A percentile compares a stretch with the other conserved stretches of the same genome.
Conservation (phyloP, 169 alveolate species). For the Plasmodium gaboni region DNA sequence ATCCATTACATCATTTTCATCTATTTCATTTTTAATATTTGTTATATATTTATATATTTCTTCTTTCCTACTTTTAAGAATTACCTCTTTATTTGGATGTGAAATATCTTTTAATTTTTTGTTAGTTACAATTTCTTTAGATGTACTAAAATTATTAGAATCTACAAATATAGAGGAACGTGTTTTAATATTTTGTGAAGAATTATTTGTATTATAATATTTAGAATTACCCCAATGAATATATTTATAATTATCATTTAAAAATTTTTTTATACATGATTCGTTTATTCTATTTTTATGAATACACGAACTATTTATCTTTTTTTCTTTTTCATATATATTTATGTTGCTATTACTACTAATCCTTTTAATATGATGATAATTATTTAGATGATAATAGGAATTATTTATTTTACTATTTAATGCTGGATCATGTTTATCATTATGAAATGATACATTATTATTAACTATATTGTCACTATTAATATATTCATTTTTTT, state of each 20-base stretch:
- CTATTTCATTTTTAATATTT: constrained; percentile 1
- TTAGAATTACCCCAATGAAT: neutral
- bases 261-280: constrained; percentile 4
- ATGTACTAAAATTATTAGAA: constrained; percentile 1
- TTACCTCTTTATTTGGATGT: constrained; percentile 16
- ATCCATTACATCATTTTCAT: neutral
- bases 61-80: constrained; percentile 17
- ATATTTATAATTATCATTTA: neutral
- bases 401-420: neutral
- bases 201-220: neutral
- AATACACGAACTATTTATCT: neutral
- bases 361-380: neutral
- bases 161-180: constrained; percentile 35
- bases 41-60: constrained; percentile 9
- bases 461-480: constrained; percentile 2
- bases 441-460: neutral
- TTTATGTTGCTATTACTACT: neutral
- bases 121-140: constrained; percentile 8
- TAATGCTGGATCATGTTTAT: neutral
- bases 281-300: constrained; percentile 11
- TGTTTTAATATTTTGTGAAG: constrained; percentile 21
- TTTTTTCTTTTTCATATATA: neutral
- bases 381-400: neutral
- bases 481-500: constrained; percentile 10
- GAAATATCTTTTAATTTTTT: constrained; percentile 12